Evolutionary conservation across 768 basidiomycete genomes (phyloP).

Genomic region (Porphyrellus cyaneotinctus): DNA sequence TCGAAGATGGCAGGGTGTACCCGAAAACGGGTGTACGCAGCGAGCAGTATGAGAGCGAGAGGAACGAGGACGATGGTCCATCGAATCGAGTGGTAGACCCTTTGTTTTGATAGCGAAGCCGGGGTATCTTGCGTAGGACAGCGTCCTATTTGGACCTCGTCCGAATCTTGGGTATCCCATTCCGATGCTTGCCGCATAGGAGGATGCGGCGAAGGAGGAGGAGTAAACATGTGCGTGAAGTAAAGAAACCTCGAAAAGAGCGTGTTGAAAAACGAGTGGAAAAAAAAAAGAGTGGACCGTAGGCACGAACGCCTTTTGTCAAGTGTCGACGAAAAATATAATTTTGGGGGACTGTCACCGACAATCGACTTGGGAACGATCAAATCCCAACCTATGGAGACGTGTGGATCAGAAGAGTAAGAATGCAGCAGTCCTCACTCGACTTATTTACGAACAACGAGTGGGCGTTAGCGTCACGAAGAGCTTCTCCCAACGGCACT

Average conservation of each 20-base stretch:
- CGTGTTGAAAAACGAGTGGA: slow-evolving; percentile 30
- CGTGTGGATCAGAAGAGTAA: slow-evolving; percentile 7
- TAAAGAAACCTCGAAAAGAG: slow-evolving; percentile 19
- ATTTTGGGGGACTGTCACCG: neutral
- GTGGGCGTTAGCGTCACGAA: slow-evolving; percentile 2
- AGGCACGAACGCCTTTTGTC: slow-evolving; percentile 10
- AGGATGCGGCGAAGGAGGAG: slow-evolving; percentile 40
- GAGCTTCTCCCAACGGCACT: neutral
- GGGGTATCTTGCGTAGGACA: slow-evolving; percentile 2
- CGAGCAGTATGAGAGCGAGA: slow-evolving; percentile 50
- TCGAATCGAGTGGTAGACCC: slow-evolving; percentile 36
- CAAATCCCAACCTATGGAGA: slow-evolving; percentile 1
- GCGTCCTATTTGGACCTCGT: slow-evolving; percentile 2
- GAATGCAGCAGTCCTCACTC: slow-evolving; percentile 3
- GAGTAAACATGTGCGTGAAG: slow-evolving; percentile 36
- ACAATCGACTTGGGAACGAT: neutral
- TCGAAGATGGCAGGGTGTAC: slow-evolving; percentile 47
- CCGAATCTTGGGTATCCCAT: neutral
- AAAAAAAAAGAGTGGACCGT: slow-evolving; percentile 7
- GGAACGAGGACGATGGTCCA: slow-evolving; percentile 58
- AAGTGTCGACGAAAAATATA: neutral
- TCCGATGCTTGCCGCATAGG: slow-evolving; percentile 7
- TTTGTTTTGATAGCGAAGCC: slow-evolving; percentile 27
- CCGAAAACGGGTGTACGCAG: slow-evolving; percentile 47
- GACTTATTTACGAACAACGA: slow-evolving; percentile 5